phyloP scores from a whole-genome alignment of 371 early-diverging fungal species.

The Chytridium lagenaria region DNA sequence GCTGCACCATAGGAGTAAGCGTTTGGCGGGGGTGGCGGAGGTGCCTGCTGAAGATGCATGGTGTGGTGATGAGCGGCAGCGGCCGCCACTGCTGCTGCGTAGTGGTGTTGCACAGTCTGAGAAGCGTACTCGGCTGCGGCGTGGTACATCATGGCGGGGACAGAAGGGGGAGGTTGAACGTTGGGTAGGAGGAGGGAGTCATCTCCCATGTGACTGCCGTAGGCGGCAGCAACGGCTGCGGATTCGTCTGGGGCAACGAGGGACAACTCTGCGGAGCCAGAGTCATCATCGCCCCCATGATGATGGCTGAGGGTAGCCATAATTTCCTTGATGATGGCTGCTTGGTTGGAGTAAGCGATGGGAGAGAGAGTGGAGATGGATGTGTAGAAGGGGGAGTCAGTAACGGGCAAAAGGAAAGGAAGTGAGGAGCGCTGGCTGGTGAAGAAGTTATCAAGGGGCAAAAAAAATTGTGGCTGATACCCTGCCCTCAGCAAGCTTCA shows the following conservation, averaged over 20 bases:
- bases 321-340: not conserved
- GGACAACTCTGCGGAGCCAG: not conserved
- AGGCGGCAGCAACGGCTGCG: constrained; percentile 11
- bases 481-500: not conserved
- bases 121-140: not conserved
- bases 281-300: not conserved
- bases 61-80: not conserved
- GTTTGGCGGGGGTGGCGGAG: constrained; percentile 7
- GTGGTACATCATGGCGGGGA: constrained; percentile 24
- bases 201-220: not conserved
- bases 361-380: not conserved
- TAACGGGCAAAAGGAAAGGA: too few relatives aligned
- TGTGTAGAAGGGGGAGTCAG: too few relatives aligned
- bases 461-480: constrained; percentile 15
- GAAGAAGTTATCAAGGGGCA: not conserved
- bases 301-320: constrained; percentile 9
- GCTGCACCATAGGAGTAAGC: constrained; percentile 8
- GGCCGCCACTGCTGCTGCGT: constrained; percentile 1
- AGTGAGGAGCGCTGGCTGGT: not conserved
- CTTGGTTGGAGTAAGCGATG: not conserved
- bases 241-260: constrained; percentile 12
- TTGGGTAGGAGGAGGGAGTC: constrained; percentile 11
- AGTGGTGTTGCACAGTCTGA: not conserved
- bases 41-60: not conserved
- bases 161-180: constrained; percentile 1